phyloP scores from a whole-genome alignment of 139 green algal species.

The Eudorina sp. region DNA sequence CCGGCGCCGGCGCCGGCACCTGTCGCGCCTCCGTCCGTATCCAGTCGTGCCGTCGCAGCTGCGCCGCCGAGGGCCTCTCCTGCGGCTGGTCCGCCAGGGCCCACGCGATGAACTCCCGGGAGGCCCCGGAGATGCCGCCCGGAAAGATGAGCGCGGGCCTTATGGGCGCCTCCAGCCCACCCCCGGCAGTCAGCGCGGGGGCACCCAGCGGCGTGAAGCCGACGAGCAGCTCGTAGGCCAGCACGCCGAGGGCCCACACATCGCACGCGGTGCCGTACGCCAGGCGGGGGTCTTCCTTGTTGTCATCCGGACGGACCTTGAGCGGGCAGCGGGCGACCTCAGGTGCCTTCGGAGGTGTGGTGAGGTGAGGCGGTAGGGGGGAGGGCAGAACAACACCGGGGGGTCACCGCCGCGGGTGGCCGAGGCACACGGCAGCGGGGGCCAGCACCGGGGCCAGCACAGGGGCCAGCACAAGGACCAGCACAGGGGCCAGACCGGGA shows the following conservation, averaged over 20 bases:
- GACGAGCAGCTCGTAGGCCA: slow-evolving; percentile 85
- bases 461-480: too few species aligned
- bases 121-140: slow-evolving; percentile 40
- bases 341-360: slow-evolving; percentile 35
- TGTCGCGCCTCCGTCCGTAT: background rate
- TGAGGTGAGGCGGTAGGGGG: background rate
- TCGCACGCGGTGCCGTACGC: slow-evolving; percentile 71
- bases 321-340: slow-evolving; percentile 64
- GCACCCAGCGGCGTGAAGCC: slow-evolving; percentile 74
- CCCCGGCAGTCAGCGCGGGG: background rate
- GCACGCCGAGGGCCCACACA: slow-evolving; percentile 84
- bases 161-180: background rate
- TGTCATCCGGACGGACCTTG: slow-evolving; percentile 68
- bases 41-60: slow-evolving; percentile 62
- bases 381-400: too few species aligned
- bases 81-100: slow-evolving; percentile 37
- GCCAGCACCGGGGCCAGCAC: too few species aligned
- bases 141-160: slow-evolving; percentile 43
- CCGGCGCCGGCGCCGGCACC: background rate
- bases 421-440: too few species aligned
- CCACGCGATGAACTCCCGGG: slow-evolving; percentile 49
- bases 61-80: slow-evolving; percentile 39
- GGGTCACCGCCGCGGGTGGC: too few species aligned
- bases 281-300: slow-evolving; percentile 63
- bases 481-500: too few species aligned